These are phyloP conservation scores for Cryptosporidium ryanae DNA, from an alignment of 169 alveolate species.

Conservation along the genomic window DNA sequence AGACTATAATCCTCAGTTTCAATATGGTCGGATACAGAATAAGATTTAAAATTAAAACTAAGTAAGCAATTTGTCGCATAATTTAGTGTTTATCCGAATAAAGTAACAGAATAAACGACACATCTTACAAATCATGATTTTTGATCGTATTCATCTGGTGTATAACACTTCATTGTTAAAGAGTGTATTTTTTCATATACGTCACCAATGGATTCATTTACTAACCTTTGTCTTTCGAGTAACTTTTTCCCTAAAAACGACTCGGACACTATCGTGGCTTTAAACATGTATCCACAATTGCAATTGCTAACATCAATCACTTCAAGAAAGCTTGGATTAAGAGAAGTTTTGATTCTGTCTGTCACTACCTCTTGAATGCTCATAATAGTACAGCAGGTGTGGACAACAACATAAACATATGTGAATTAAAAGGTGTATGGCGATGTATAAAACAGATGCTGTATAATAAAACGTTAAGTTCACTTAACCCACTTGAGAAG, in stretches of 20 bases:
- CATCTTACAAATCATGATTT: not conserved
- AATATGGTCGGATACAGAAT: no score
- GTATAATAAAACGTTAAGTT: no score
- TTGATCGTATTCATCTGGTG: slow-evolving; percentile 81
- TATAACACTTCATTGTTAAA: slow-evolving; percentile 86
- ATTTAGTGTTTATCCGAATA: no score
- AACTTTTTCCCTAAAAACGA: slow-evolving; percentile 81
- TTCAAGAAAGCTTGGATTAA: slow-evolving; percentile 83
- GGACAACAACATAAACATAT: not conserved
- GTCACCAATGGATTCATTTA: slow-evolving; percentile 83
- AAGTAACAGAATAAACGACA: not conserved
- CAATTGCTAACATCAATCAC: slow-evolving; percentile 84
- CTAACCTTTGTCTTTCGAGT: slow-evolving; percentile 86
- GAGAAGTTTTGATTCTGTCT: slow-evolving; percentile 82
- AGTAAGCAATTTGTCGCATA: no score
- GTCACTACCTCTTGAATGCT: slow-evolving; percentile 22
- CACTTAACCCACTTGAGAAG: no score
- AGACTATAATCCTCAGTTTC: no score
- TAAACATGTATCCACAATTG: slow-evolving; percentile 88
- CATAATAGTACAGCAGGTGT: not conserved
- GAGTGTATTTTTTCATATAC: slow-evolving; percentile 85
- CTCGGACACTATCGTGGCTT: slow-evolving; percentile 83
- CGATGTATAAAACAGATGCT: not conserved
- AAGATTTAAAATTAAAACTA: no score
- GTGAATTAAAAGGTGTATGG: not conserved